Evolutionary conservation across 345 rosid species (phyloP).

Genomic region (Lumnitzera littorea): DNA sequence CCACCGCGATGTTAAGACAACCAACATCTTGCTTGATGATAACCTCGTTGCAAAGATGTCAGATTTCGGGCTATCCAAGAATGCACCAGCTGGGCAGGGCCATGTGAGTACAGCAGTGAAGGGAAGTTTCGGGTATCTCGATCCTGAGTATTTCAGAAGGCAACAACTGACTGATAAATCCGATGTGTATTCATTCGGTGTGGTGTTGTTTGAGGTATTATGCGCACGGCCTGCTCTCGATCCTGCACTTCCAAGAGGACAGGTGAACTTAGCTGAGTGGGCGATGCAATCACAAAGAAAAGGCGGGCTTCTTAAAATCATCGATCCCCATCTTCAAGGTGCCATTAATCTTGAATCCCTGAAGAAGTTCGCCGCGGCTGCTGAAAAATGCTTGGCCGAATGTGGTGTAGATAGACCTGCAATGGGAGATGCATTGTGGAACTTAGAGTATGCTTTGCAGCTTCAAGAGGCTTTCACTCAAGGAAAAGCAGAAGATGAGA

Average conservation of each 20-base stretch:
- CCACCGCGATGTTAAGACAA: slow-evolving; percentile 8
- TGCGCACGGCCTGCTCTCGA: slow-evolving; percentile 21
- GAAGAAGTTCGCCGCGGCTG: slow-evolving; percentile 13
- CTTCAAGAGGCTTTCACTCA: slow-evolving; percentile 14
- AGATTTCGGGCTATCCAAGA: slow-evolving; percentile 11
- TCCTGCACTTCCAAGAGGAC: slow-evolving; percentile 11
- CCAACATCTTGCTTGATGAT: slow-evolving; percentile 7
- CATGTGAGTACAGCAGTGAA: slow-evolving; percentile 11
- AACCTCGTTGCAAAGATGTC: slow-evolving; percentile 13
- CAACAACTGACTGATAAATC: slow-evolving; percentile 8
- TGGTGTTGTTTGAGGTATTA: slow-evolving; percentile 23
- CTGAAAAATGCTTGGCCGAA: slow-evolving; percentile 12
- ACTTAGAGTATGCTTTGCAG: slow-evolving; percentile 10
- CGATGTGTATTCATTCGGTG: slow-evolving; percentile 25
- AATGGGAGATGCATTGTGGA: slow-evolving; percentile 14
- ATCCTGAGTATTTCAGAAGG: slow-evolving; percentile 9
- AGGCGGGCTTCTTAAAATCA: slow-evolving; percentile 14
- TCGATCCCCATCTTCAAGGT: slow-evolving; percentile 24
- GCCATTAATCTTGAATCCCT: slow-evolving; percentile 15
- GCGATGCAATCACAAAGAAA: slow-evolving; percentile 11
- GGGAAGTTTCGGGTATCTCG: slow-evolving; percentile 10
- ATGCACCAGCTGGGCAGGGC: slow-evolving; percentile 11
- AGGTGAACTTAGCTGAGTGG: slow-evolving; percentile 23
- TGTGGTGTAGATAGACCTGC: slow-evolving; percentile 6
- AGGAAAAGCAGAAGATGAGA: slow-evolving; percentile 9